Percentiles rank a stretch among this genome's conserved stretches.
Evolutionary conservation across 2,329 filamentous ascomycete species (phyloP).

Genomic region (Didymella pinodella): DNA sequence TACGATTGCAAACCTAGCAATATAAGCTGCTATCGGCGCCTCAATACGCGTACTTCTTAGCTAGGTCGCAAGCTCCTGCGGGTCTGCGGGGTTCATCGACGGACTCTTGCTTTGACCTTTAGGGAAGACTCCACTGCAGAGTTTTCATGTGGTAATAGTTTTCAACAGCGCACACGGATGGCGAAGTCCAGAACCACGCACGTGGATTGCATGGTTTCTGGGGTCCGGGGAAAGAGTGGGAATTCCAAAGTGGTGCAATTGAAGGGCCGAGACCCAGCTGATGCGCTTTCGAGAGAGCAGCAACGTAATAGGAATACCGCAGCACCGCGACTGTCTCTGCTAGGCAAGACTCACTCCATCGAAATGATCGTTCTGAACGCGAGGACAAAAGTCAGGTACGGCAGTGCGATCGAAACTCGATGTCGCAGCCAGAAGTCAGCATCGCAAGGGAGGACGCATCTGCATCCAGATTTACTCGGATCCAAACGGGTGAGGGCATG

Average conservation of each 20-base stretch:
- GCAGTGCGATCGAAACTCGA: neutral
- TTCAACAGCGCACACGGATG: neutral
- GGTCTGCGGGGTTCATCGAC: constrained; percentile 13
- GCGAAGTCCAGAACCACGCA: constrained; percentile 5
- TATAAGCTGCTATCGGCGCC: constrained; percentile 6
- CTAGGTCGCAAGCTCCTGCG: constrained; percentile 6
- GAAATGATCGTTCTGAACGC: neutral
- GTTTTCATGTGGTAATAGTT: constrained; percentile 29
- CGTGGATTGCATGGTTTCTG: neutral
- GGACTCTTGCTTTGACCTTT: constrained; percentile 12
- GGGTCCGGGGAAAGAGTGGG: constrained; percentile 15
- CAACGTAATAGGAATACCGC: neutral
- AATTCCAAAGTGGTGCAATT: neutral
- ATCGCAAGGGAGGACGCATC: neutral
- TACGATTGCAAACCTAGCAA: neutral
- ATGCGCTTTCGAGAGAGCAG: neutral
- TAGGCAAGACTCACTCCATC: neutral
- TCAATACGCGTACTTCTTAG: neutral
- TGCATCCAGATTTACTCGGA: neutral
- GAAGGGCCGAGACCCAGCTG: neutral
- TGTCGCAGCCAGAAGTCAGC: neutral
- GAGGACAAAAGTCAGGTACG: neutral
- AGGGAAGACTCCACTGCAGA: constrained; percentile 21
- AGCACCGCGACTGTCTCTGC: neutral
- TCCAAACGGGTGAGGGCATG: too few relatives aligned